These are phyloP conservation scores for Moesziomyces sp. DNA, from an alignment of 1,284 basidiomycete genomes.

Conservation along the genomic window DNA sequence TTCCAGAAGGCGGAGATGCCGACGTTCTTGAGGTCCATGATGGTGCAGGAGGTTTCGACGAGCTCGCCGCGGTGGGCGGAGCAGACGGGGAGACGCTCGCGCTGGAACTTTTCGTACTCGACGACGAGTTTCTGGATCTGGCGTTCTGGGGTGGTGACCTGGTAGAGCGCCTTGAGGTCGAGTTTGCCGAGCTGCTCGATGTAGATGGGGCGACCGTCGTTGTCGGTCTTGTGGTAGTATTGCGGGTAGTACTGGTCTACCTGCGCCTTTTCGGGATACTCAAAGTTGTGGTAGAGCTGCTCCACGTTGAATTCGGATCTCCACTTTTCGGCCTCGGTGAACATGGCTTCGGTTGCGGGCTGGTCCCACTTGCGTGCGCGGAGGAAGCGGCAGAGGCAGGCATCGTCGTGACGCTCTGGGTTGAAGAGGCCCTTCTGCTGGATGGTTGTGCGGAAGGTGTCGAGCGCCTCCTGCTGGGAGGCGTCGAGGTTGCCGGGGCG, in stretches of 20 bases:
- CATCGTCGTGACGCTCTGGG: constrained; percentile 65
- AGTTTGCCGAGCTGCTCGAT: constrained; percentile 91
- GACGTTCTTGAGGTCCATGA: constrained; percentile 89
- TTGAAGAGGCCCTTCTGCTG: constrained; percentile 61
- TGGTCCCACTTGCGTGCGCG: constrained; percentile 94
- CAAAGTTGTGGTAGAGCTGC: constrained; percentile 84
- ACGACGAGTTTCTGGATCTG: constrained; percentile 87
- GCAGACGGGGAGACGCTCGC: constrained; percentile 79
- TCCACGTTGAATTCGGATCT: constrained; percentile 88
- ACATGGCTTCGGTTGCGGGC: constrained; percentile 83
- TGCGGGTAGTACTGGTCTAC: constrained; percentile 95
- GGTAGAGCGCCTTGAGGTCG: constrained; percentile 78
- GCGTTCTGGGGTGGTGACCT: constrained; percentile 83
- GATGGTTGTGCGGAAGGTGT: constrained; percentile 58
- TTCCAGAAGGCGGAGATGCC: constrained; percentile 85
- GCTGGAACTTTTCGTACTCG: constrained; percentile 92
- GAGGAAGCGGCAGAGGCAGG: constrained; percentile 74
- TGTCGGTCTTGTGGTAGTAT: constrained; percentile 94
- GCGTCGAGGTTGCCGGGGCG: constrained; percentile 63
- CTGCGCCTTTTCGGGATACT: constrained; percentile 83
- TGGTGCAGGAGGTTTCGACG: constrained; percentile 97
- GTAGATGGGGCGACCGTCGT: constrained; percentile 96
- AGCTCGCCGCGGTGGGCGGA: constrained; percentile 79
- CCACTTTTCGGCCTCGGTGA: constrained; percentile 86
- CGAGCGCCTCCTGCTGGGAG: constrained; percentile 56